Evolutionary conservation across 441 rosid genomes (phyloP), one percentile per base, ranked within the genome.

Genomic region (Daphne laureola): DNA sequence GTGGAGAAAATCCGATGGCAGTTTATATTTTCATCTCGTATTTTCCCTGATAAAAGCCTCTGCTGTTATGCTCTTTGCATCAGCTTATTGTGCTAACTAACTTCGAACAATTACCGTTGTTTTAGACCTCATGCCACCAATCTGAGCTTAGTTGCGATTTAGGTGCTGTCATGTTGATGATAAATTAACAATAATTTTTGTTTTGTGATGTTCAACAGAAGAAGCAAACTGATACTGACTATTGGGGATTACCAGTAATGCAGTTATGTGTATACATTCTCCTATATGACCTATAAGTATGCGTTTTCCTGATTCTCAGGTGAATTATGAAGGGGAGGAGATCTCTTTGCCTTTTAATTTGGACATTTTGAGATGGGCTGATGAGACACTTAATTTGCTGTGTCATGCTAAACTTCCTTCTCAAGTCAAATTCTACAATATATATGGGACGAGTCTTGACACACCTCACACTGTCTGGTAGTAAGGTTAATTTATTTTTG

Each of bases 391-490:
- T 49, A 63, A 49, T 70, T 53, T 88, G 46, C 60, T 88, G 45
- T 61, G 63, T 48, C 53, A 51, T 48, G 94, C 98, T 41, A 82
- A 86, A 74, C 79, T 92, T 75, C 96, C 98, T 45, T 6, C 84
- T 16, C 58, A 76, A 72, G 98, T 92, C 54, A 88, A 88, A 77
- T 92, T 92, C 73, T 92, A 84, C 73, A 88, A 88, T 54, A 83
- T 92, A 51, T 92, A 92, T 59, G 98, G 83, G 21, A 88, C 73
- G 52, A 75, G 71, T 73, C 72, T 86, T 42, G 96, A 76, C 65
- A 88, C 98, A 51, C 98, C 98, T 9, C 98, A 88, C 49, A 84
- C 81, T 63, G 91, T 83, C 53, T 74, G 98, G 98, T 92, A 84
- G 68, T 73, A 44, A 55, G 71, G 54, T 46, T 4, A 14, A 26